phyloP scores from a whole-genome alignment of 2,329 filamentous ascomycete species.

The Parafenestella ontariensis region DNA sequence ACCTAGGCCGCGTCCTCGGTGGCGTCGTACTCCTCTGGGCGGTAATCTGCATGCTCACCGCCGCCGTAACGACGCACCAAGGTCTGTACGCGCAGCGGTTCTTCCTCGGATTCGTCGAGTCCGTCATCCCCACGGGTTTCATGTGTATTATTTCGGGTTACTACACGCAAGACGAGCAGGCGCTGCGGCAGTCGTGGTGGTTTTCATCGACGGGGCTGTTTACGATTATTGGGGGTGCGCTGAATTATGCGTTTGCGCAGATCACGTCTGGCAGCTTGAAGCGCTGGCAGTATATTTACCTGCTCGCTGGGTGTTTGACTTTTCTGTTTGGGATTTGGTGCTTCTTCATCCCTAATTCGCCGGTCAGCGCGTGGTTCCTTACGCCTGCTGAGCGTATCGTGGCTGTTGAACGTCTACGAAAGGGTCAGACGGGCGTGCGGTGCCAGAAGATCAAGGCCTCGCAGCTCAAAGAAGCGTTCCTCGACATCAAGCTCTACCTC shows the following conservation, averaged over 20 bases:
- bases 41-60: conserved; percentile 71
- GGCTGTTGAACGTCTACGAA: conserved; percentile 54
- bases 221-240: conserved; percentile 40
- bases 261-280: conserved; percentile 49
- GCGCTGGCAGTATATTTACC: conserved; percentile 72
- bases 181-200: conserved; percentile 68
- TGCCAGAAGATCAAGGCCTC: conserved; percentile 62
- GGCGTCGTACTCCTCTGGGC: conserved; percentile 71
- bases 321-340: conserved; percentile 70
- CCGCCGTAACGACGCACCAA: conserved; percentile 67
- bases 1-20: conserved; percentile 69
- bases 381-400: conserved; percentile 67
- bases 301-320: conserved; percentile 66
- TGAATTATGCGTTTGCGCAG: conserved; percentile 50
- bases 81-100: conserved; percentile 67
- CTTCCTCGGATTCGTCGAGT: conserved; percentile 64
- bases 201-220: conserved; percentile 62
- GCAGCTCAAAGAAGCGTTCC: conserved; percentile 57
- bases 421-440: conserved; percentile 59
- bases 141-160: conserved; percentile 59
- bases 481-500: conserved; percentile 54
- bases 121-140: conserved; percentile 63
- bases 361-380: conserved; percentile 73
- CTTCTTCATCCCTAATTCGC: conserved; percentile 70
- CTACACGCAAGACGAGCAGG: conserved; percentile 53